Evolutionary conservation across 768 basidiomycete species (phyloP), one percentile per base, ranked within the genome.

Genomic region (Leucogyrophana mollusca): DNA sequence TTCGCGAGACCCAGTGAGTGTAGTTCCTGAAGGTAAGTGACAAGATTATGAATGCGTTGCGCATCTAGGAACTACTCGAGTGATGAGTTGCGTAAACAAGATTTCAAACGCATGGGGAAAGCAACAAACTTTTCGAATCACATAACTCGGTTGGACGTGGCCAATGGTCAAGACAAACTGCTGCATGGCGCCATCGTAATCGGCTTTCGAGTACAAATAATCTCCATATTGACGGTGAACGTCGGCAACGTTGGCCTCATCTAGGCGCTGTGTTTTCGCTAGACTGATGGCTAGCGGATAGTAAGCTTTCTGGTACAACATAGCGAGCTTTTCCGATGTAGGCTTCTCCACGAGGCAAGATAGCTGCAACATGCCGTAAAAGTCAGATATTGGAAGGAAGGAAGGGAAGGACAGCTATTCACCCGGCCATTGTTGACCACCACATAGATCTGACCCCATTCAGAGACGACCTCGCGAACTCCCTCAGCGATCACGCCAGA

Each of bases 111-210:
- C 25, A 39, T 35, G 34, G 33, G 4, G 38, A 16, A 20, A 5
- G 17, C 27, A 8, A 33, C 64, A 43, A 57, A 93, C 95, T 79
- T 97, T 99, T 55, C 96, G 83, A 41, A 98, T 93, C 25, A 98
- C 94, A 67, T 97, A 96, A 60, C 94, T 96, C 0, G 94, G 91
- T 51, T 93, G 90, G 1, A 96, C 71, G 38, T 83, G 73, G 0
- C 95, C 91, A 16, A 98, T 85, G 0, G 96, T 98, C 59, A 89
- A 80, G 22, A 96, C 70, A 61, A 88, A 98, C 60, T 96, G 93
- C 27, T 81, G 78, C 90, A 97, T 95, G 0, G 94, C 87, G 4
- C 83, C 87, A 50, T 98, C 96, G 56, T 87, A 95, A 57, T 97
- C 93, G 4, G 85, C 87, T 64, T 95, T 96, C 14, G 73, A 58